Evolutionary conservation across 768 basidiomycete species (phyloP).

Genomic region (Macrolepiota albuminosa): DNA sequence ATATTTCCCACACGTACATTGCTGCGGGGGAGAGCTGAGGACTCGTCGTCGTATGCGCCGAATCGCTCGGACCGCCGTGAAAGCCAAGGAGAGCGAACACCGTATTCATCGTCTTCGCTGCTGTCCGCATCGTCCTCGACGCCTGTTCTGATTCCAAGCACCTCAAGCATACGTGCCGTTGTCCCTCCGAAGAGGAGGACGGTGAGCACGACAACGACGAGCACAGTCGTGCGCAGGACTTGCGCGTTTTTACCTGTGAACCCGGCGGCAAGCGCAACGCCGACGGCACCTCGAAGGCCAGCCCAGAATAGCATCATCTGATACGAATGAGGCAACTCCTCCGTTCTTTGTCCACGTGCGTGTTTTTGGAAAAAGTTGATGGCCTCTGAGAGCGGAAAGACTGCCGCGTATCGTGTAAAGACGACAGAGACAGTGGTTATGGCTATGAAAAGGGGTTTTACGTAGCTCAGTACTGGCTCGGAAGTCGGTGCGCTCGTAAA

Average conservation of each 20-base stretch:
- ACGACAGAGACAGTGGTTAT: constrained; percentile 90
- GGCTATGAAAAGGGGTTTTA: constrained; percentile 93
- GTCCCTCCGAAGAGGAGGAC: constrained; percentile 95
- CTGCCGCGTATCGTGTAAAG: constrained; percentile 92
- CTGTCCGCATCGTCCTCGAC: constrained; percentile 87
- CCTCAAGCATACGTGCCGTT: constrained; percentile 94
- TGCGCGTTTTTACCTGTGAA: constrained; percentile 93
- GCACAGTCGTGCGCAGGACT: constrained; percentile 87
- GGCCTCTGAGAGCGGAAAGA: constrained; percentile 90
- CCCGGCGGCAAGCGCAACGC: constrained; percentile 94
- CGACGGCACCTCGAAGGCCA: constrained; percentile 92
- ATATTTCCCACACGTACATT: constrained; percentile 50
- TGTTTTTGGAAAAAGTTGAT: constrained; percentile 92
- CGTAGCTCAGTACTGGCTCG: constrained; percentile 74
- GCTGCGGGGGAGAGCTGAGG: constrained; percentile 30
- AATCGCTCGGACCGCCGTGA: constrained; percentile 36
- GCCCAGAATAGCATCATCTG: constrained; percentile 99
- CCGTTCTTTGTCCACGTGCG: constrained; percentile 77
- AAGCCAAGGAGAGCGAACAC: constrained; percentile 29
- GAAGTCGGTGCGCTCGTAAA: constrained; percentile 84
- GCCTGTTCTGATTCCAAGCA: constrained; percentile 92
- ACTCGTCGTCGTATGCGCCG: constrained; percentile 38
- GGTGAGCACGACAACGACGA: constrained; percentile 93
- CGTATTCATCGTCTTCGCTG: constrained; percentile 49
- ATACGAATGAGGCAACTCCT: constrained; percentile 95